Conservation (phyloP, 2,329 filamentous ascomycete species). For the Exophiala alcalophila region DNA sequence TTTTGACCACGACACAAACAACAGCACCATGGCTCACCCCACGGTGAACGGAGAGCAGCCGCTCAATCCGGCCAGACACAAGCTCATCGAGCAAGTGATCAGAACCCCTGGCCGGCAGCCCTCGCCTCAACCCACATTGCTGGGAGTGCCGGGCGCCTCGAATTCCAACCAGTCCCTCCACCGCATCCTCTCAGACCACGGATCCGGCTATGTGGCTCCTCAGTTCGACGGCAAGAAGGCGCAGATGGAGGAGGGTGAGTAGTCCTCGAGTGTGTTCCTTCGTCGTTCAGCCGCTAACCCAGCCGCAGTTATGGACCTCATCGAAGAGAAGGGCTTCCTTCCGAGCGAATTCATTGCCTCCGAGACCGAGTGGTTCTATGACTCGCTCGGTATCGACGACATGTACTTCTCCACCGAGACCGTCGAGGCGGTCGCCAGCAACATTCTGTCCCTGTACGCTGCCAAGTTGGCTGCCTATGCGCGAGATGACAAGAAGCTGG, state of each 20-base stretch:
- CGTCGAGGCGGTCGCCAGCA: slow-evolving; percentile 81
- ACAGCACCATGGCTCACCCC: slow-evolving; percentile 21
- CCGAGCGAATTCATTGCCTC: slow-evolving; percentile 76
- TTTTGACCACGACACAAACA: background rate
- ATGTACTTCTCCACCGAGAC: slow-evolving; percentile 94
- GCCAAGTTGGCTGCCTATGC: slow-evolving; percentile 94
- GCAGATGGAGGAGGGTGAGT: slow-evolving; percentile 77
- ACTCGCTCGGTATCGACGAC: slow-evolving; percentile 94
- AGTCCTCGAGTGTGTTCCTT: slow-evolving; percentile 23
- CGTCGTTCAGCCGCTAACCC: slow-evolving; percentile 29
- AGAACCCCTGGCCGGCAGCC: slow-evolving; percentile 62
- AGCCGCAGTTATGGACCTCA: slow-evolving; percentile 69
- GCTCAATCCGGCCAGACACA: slow-evolving; percentile 45
- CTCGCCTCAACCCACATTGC: slow-evolving; percentile 83
- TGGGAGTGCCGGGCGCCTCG: slow-evolving; percentile 64
- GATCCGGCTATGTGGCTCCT: slow-evolving; percentile 89
- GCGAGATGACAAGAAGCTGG: slow-evolving; percentile 86
- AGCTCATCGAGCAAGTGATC: slow-evolving; percentile 56
- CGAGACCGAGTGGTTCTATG: slow-evolving; percentile 96
- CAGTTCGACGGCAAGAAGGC: slow-evolving; percentile 89
- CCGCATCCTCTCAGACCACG: slow-evolving; percentile 78
- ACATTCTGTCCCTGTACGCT: slow-evolving; percentile 94
- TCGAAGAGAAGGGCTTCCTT: slow-evolving; percentile 79
- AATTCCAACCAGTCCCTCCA: slow-evolving; percentile 51
- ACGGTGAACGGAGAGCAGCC: slow-evolving; percentile 22